Evolutionary conservation across 176 grass and related monocot species (phyloP), one percentile per base, ranked within the genome.

Genomic region (Cenchrus americanus): DNA sequence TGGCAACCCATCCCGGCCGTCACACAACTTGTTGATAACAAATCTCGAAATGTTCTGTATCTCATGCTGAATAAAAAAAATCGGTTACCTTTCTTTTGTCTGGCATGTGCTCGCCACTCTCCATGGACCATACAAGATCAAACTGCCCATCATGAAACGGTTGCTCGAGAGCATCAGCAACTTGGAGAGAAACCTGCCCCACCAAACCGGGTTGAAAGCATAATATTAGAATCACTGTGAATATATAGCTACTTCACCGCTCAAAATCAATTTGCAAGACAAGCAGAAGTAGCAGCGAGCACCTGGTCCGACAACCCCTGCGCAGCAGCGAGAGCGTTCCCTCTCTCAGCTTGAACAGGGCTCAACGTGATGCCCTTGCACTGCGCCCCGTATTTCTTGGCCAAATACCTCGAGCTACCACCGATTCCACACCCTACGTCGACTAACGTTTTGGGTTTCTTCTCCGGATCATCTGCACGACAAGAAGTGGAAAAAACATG

Each of bases 51-150:
- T 24, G 4, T 15, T 43, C 12, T 60, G 42, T 9, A 7, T n/a
- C 5, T 15, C 47, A 57, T 1, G 13, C 17, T n/a, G n/a, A 18
- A 71, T 47, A 34, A 7, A 0, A 62, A 40, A 43, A 12, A 7
- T 32, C 11, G 3, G 50, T 78, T 81, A 98, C 96, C 96, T 93
- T 93, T n/a, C 8, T 70, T 79, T 98, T 98, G 53, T 98, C 89
- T 60, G 89, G 89, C 96, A 98, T 98, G 80, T 98, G 93, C 77
- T 98, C 96, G 11, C 96, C 96, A 76, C 96, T 98, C 83, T 98
- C 96, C 96, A 98, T 95, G 77, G 96, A 98, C 96, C 96, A 98
- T 13, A 98, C 91, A 19, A 98, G 87, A 84, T 95, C 93, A 67
- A 95, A 98, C 63, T 93, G 79, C 8, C 85, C 91, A 90, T 98